Base-by-base conservation (phyloP, 2,329 filamentous ascomycete species). In the Microascus cirrosus region DNA sequence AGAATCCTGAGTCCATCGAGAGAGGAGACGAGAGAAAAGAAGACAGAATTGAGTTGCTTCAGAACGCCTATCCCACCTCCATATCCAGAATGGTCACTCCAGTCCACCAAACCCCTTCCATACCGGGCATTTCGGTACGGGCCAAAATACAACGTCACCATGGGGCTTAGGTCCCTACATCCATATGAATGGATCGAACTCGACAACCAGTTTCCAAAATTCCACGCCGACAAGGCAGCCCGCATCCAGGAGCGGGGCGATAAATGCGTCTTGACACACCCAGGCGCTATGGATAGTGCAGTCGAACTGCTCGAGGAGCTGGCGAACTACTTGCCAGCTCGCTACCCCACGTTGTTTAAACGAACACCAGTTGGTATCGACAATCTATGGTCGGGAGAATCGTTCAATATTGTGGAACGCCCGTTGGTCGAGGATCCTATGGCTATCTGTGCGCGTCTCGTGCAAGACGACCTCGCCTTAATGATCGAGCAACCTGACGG, bases 161-260 rank as follows among this genome's bases (percentile, higher is more conserved):
- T 92, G 85, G 88, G 89, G 0, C 75, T 93, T 2, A 80, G 88
- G n/a, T 80, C 76, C 10, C 79, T 89, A 73, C 75, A 82, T 35
- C 84, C 82, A 70, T 80, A 86, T 57, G 84, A 90, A 59, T 92
- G 89, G 89, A 90, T 93, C 65, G 88, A 95, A 70, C 80, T 95
- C 28, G 90, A 95, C 71, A 92, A 87, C 66, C 80, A 92, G 53
- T 95, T 83, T 68, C 78, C 84, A 1, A 81, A 80, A 57, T 95
- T 78, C 67, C 89, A 95, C 70, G 78, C 77, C 35, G 81, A 86
- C 62, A 95, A 95, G 70, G 77, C 80, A 1, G 73, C 74, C 15
- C 82, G 90, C 1, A 88, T 95, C 54, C 65, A 67, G 15, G 82
- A 89, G 61, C 80, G 89, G 0, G 87, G 83, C 0, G 61, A 70